Evolutionary conservation across 2,329 filamentous ascomycete species (phyloP), one percentile per base, ranked within the genome.

Genomic region (Botrytis porri): DNA sequence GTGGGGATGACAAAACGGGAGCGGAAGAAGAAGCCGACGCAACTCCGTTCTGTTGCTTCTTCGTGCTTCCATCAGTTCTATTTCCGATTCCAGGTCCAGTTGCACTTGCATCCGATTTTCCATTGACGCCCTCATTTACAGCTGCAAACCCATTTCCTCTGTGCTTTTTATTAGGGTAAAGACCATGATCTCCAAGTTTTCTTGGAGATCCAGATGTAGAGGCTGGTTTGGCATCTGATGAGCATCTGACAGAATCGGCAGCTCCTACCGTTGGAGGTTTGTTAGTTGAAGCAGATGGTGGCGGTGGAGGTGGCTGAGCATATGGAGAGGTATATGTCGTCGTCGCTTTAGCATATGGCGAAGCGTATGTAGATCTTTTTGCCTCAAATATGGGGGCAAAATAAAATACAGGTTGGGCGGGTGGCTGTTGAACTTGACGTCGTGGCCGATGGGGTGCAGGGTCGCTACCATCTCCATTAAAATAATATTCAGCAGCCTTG

Each of bases 401-500:
- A 51, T 45, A 9, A 32, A 39, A 69, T n/a, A 70, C 41, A 25
- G 67, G 22, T 29, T 51, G 60, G 22, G 39, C 43, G 25, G 67
- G 29, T 63, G 61, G 35, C 20, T 43, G 69, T 18, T 60, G 51
- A 29, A 51, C 45, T n/a, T 69, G 73, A 70, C 74, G 51, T 71
- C 70, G 59, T 57, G 74, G 57, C 25, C 71, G 67, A 41, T 62
- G 54, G 51, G 77, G 75, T 32, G 75, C 72, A 41, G 78, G 76
- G 67, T 80, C 78, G 45, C 74, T 79, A n/a, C 78, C 79, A 65
- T 80, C 78, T 35, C 78, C 78, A 39, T 77, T 84, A 80, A 89
- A 89, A 80, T 88, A 88, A 75, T 87, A 83, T 63, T 81, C 83
- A 83, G 75, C 84, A 84, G 78, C 84, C 82, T 79, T 87, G 83